Evolutionary conservation across 2,329 filamentous ascomycete genomes (phyloP), one percentile per base, ranked within the genome.

Genomic region (Botrytis porri): DNA sequence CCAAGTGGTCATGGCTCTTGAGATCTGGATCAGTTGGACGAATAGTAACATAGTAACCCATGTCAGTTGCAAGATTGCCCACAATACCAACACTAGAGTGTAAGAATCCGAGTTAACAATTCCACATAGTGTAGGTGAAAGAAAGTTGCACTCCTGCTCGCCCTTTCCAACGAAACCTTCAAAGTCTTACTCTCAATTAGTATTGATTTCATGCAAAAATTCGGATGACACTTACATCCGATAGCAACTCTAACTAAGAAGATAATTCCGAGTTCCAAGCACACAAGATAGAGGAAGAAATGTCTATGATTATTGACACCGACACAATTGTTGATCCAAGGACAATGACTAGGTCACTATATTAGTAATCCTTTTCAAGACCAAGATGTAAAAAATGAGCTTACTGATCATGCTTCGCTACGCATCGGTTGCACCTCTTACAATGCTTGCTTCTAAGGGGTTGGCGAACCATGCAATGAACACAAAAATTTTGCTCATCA

Each of bases 21-120:
- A 92, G 69, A 99, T 91, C 81, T 99, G 96, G 69, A 98, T 87
- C 69, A 98, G 90, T 81, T 99, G 97, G 8, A 98, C 97, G 76
- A 94, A 92, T 74, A 98, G 87, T 48, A 99, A 90, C 95, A 99
- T 98, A n/a, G 92, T 91, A 4, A 98, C 93, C 96, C 96, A 99
- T 32, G 93, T 92, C 45, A 98, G 87, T 82, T 99, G 97, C 61
- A 98, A 85, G 3, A 88, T 87, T 10, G 88, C 88, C 96, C 96
- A 99, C 41, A 93, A 83, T 20, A 88, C 88, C 32, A 97, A 86
- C 18, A 97, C 85, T 39, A 97, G 87, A 1, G 93, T 95, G 81
- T 95, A 97, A 0, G 93, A 87, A 80, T 98, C 95, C 69, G 91
- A 89, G 79, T 93, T 93, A 77, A 97, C 85, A 57, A 93, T 85